A percentile compares a stretch with the other conserved stretches of the same genome.
Evolutionary conservation across 2,329 filamentous ascomycete genomes (phyloP).

Genomic region (Venturia aucupariae): DNA sequence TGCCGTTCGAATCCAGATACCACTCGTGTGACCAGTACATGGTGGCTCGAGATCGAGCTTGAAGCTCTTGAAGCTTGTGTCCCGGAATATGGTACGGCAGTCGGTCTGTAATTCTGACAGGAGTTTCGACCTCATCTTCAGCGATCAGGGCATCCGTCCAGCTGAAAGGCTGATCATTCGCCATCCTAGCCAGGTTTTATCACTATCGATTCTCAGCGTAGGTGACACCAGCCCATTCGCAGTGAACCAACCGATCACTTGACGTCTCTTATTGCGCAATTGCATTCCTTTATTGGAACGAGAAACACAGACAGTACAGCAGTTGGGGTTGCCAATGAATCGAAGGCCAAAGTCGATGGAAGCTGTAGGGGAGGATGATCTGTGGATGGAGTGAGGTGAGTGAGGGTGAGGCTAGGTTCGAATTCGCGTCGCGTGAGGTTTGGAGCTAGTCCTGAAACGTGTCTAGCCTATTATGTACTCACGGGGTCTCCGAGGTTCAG

Average conservation of each 20-base stretch:
- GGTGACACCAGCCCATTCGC: background rate
- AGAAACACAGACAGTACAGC: no score
- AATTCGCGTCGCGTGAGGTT: no score
- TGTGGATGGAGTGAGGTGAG: no score
- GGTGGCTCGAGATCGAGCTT: background rate
- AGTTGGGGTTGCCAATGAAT: no score
- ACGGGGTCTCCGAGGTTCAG: no score
- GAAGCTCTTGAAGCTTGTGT: background rate
- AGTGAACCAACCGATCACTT: background rate
- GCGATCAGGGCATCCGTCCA: background rate
- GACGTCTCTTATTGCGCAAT: background rate
- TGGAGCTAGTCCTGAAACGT: no score
- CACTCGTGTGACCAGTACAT: constrained; percentile 58
- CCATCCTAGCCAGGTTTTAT: background rate
- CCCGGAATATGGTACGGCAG: background rate
- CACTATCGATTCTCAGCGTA: background rate
- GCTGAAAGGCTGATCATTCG: background rate
- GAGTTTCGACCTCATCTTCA: background rate
- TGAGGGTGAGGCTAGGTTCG: no score
- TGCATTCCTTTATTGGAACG: background rate
- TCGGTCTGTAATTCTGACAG: background rate
- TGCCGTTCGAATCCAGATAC: constrained; percentile 48
- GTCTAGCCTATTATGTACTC: no score
- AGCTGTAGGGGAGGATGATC: no score
- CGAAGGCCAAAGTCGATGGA: no score